Percentiles rank a stretch among this genome's conserved stretches.
Conservation (phyloP, 345 rosid species). For the Boechera divaricarpa region DNA sequence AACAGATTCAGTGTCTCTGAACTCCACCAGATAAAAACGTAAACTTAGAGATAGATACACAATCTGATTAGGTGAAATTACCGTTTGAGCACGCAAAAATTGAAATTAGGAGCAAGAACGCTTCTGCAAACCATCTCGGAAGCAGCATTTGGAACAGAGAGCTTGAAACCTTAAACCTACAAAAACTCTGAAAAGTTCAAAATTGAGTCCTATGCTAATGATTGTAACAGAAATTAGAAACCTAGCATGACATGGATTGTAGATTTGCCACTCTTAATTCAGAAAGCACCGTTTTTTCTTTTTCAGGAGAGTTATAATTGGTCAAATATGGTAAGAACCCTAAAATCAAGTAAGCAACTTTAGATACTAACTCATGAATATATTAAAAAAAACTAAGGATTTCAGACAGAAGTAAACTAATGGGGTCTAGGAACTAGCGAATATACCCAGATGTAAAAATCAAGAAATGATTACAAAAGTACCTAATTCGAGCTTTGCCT, state of each 20-base stretch:
- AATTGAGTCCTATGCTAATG: not conserved
- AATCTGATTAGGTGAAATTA: constrained; percentile 39
- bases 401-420: constrained; percentile 16
- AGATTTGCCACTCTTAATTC: not conserved
- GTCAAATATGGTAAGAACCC: constrained; percentile 42
- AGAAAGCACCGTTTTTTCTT: not conserved
- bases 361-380: not conserved
- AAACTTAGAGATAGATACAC: constrained; percentile 1
- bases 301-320: constrained; percentile 25
- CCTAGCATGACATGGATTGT: constrained; percentile 12
- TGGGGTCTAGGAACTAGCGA: not conserved
- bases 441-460: constrained; percentile 44
- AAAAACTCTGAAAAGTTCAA: constrained; percentile 29
- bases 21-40: not conserved
- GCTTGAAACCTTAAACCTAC: constrained; percentile 34
- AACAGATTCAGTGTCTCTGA: not conserved
- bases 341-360: constrained; percentile 37
- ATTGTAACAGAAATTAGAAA: constrained; percentile 1
- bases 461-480: constrained; percentile 28
- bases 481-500: constrained; percentile 51
- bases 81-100: constrained; percentile 55
- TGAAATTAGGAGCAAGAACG: constrained; percentile 53
- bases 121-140: constrained; percentile 52
- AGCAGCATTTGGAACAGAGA: constrained; percentile 54
- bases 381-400: constrained; percentile 2